phyloP scores from a whole-genome alignment of 306 rosid genomes.

The Castanospermum australe region DNA sequence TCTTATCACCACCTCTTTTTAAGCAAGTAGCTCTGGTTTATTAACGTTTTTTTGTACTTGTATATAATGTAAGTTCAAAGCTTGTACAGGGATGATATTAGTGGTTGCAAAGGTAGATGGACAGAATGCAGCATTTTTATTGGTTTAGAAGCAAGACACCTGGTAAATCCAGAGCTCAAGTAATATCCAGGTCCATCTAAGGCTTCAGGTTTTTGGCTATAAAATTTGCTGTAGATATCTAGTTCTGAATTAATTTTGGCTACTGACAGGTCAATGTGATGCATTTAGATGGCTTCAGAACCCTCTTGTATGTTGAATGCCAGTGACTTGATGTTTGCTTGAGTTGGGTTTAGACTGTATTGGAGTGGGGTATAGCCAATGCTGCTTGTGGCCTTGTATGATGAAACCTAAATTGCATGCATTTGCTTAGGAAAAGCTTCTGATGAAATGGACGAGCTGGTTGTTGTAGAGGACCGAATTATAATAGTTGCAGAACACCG shows the following conservation, averaged over 20 bases:
- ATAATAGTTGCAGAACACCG: background rate
- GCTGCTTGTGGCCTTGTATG: background rate
- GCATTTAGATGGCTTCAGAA: background rate
- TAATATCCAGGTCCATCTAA: background rate
- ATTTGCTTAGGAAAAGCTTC: background rate
- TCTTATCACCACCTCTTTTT: background rate
- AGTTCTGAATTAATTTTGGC: background rate
- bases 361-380: background rate
- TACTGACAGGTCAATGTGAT: background rate
- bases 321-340: background rate
- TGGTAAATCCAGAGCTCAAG: background rate
- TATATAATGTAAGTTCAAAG: slow-evolving; percentile 33
- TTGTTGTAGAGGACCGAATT: background rate
- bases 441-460: background rate
- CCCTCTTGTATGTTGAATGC: background rate
- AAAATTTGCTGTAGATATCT: background rate
- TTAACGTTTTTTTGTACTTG: slow-evolving; percentile 23
- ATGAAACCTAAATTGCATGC: background rate
- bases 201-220: background rate
- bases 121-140: background rate
- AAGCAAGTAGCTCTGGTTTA: slow-evolving; percentile 24
- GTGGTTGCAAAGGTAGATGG: slow-evolving; percentile 22
- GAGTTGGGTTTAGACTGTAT: background rate
- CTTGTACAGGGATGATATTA: slow-evolving; percentile 34
- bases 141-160: background rate